Conservation (phyloP, 2,329 filamentous ascomycete species). For the Cryphonectria naterciae region DNA sequence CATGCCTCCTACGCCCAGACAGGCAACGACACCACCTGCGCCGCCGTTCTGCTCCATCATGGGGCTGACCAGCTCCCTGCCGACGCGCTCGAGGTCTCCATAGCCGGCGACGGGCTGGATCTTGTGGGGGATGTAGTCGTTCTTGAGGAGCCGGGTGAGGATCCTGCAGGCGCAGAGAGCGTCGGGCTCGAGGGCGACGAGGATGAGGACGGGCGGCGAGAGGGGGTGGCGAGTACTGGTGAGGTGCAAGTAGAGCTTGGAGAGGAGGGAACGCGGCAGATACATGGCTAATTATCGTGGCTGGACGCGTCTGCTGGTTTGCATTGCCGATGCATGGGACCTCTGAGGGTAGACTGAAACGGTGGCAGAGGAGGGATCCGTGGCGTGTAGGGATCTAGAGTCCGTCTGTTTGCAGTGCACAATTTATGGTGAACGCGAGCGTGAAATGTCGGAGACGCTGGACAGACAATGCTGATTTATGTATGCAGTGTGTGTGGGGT, state of each 20-base stretch:
- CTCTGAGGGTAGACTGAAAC: constrained; percentile 1
- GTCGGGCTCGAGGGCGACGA: constrained; percentile 93
- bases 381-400: background rate
- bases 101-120: constrained; percentile 95
- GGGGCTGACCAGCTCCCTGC: constrained; percentile 76
- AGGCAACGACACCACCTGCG: constrained; percentile 85
- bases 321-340: constrained; percentile 41
- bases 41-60: constrained; percentile 88
- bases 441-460: constrained; percentile 3
- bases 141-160: constrained; percentile 87
- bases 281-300: constrained; percentile 67
- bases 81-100: constrained; percentile 81
- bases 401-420: background rate
- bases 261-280: constrained; percentile 86
- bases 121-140: constrained; percentile 97
- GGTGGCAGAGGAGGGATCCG: background rate
- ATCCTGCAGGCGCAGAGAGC: constrained; percentile 95
- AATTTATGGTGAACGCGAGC: background rate
- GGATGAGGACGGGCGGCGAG: constrained; percentile 86
- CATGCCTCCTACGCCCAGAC: constrained; percentile 88
- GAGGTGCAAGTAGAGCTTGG: constrained; percentile 89
- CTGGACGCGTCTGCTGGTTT: constrained; percentile 39
- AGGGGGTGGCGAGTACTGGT: constrained; percentile 85
- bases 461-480: constrained; percentile 15
- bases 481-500: constrained; percentile 19